Evolutionary conservation across 495 filamentous ascomycete genomes (phyloP), one percentile per base, ranked within the genome.

Genomic region (Hamigera avellanea): DNA sequence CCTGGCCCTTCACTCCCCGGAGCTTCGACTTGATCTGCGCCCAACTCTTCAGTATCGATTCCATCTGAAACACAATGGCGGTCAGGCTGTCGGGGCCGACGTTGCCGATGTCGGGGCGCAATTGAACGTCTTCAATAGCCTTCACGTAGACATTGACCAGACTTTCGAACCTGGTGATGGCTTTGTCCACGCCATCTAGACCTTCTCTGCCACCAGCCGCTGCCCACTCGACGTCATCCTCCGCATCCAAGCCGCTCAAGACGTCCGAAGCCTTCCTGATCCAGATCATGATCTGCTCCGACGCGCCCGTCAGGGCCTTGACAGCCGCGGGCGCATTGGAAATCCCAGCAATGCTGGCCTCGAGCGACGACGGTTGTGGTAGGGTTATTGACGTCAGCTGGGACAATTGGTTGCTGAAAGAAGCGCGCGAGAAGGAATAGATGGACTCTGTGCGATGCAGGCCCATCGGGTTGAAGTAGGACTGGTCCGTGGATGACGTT

Each of bases 221-320:
- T 10, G 91, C 87, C 91, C 91, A 98, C 50, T 95, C 87, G 14
- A 95, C 84, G 47, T 98, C 89, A 58, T 98, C 91, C 42, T 95
- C 88, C 10, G 86, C 80, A 54, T 95, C 84, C 15, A 96, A 59
- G 0, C 86, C 84, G 37, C 66, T 73, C 17, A 98, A 72, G 8
- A 95, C 86, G 40, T 91, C 84, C 0, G 76, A 80, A 1, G 91
- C 87, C 52, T 93, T 93, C 42, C 72, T 70, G 40, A 95, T 88
- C 91, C 91, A 96, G 37, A 77, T 77, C 31, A 79, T 75, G 34
- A 98, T 96, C 56, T 95, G 86, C 36, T 88, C 82, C 15, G 89
- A 86, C 8, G 88, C 81, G 34, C 75, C 75, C 40, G 80, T 76
- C 37, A 98, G 63, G 0, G 83, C 83, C 33, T 73, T 76, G 5